Evolutionary conservation across 2,329 filamentous ascomycete genomes (phyloP), one percentile per base, ranked within the genome.

Genomic region (Pseudodiploospora longispora): DNA sequence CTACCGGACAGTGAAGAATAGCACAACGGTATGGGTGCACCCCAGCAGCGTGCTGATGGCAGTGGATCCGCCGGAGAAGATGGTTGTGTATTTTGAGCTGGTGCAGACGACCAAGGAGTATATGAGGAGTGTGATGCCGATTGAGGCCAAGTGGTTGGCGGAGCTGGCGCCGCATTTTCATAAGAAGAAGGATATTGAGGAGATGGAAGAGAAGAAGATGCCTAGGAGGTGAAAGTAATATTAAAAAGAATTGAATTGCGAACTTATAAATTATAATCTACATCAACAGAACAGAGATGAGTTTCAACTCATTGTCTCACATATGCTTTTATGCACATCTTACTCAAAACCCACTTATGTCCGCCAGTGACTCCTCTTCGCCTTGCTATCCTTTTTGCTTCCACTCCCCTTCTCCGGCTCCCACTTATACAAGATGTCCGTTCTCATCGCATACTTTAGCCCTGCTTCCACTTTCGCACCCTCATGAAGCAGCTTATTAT

Each of bases 141-240:
- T 97, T 42, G 82, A 94, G 58, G 73, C 85, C 0, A 80, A 82
- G 59, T 96, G 90, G 90, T 62, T 98, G 55, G 78, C 81, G 6
- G 91, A 97, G 65, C 80, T 93, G 48, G 93, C 93, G 49, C 91
- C 91, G 50, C 93, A 97, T 68, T 95, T 89, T 59, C 87, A 96
- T 63, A 96, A 95, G 68, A 85, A 86, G 69, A 85, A 88, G 67
- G 89, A 96, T 59, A 63, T 96, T 35, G 91, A 96, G 58, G 82
- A 75, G 12, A 60, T 95, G 54, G 87, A 88, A 58, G 85, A 87
- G 47, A 86, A 79, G 69, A 95, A 68, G 55, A 69, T 69, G 66
- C 67, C 66, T 3, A 68, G 63, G 42, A 52, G 59, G 42, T 56
- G 47, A 43, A 47, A 19, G 42, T 38, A 41, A 40, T 39, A 19